Conservation (phyloP, 2,329 filamentous ascomycete species). For the Botryotinia globosa region DNA sequence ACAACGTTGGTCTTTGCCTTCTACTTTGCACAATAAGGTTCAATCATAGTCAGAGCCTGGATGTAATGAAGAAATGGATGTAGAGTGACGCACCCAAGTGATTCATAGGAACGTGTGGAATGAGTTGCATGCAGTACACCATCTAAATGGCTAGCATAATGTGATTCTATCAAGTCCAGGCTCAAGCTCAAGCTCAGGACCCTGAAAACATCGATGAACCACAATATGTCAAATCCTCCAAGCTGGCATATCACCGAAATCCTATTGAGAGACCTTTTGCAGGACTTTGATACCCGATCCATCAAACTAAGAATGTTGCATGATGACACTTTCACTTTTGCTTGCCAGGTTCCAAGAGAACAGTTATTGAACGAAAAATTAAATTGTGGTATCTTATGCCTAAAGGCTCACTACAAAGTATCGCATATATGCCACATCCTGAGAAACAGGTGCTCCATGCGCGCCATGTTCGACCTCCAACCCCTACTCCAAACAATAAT, state of each 20-base stretch:
- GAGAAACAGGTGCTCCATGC: no score
- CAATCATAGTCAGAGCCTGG: neutral
- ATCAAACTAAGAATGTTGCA: neutral
- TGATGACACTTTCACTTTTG: neutral
- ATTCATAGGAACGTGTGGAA: neutral
- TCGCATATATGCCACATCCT: neutral
- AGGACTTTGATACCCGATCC: neutral
- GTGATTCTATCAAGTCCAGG: neutral
- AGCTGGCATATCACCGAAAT: neutral
- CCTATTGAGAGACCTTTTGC: neutral
- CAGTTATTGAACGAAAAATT: neutral
- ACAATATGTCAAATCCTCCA: neutral
- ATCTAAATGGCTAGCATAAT: neutral
- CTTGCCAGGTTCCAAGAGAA: neutral
- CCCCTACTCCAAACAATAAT: no score
- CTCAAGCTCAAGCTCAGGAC: neutral
- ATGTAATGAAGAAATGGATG: neutral
- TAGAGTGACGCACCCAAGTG: neutral
- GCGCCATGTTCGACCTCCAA: no score
- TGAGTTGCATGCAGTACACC: neutral
- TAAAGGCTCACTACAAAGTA: neutral
- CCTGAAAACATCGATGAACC: neutral
- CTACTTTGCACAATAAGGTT: neutral
- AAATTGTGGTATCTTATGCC: neutral
- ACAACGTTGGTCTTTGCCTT: neutral